These are phyloP conservation scores for Linnemannia zychae DNA, from an alignment of 192 early-diverging fungal genomes.

Conservation along the genomic window DNA sequence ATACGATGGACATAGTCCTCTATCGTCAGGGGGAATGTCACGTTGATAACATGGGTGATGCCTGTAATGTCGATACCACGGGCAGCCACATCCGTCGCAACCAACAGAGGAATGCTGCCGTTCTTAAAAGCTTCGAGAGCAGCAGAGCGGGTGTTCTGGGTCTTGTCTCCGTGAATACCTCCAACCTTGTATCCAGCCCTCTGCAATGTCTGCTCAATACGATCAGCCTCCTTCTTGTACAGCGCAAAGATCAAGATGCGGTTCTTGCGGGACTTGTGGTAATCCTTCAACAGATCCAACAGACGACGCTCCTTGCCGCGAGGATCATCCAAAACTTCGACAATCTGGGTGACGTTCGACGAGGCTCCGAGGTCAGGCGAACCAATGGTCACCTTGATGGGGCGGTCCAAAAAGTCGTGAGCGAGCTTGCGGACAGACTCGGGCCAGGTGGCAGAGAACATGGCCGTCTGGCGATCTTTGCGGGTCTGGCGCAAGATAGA, in stretches of 20 bases:
- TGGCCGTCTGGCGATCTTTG: constrained; percentile 88
- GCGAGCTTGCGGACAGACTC: constrained; percentile 89
- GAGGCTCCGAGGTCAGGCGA: constrained; percentile 92
- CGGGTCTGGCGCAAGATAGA: constrained; percentile 86
- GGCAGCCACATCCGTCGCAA: constrained; percentile 95
- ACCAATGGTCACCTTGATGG: constrained; percentile 88
- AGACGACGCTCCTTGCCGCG: constrained; percentile 82
- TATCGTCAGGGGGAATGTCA: constrained; percentile 96
- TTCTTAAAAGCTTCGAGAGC: constrained; percentile 87
- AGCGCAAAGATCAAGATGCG: constrained; percentile 94
- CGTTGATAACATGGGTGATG: constrained; percentile 96
- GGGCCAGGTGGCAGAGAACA: constrained; percentile 98
- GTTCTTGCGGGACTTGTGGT: constrained; percentile 90
- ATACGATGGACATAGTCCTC: constrained; percentile 96
- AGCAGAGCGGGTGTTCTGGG: constrained; percentile 83
- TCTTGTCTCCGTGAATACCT: constrained; percentile 94
- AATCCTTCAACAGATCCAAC: constrained; percentile 81
- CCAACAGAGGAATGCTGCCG: constrained; percentile 85
- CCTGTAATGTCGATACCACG: constrained; percentile 92
- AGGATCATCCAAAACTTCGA: constrained; percentile 88
- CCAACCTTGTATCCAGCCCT: constrained; percentile 84
- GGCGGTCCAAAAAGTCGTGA: constrained; percentile 82
- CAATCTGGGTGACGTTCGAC: constrained; percentile 86
- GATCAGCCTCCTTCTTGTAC: constrained; percentile 95
- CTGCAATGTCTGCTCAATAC: constrained; percentile 81